phyloP scores from a whole-genome alignment of 495 filamentous ascomycete genomes.

The Penicillium nucicola region DNA sequence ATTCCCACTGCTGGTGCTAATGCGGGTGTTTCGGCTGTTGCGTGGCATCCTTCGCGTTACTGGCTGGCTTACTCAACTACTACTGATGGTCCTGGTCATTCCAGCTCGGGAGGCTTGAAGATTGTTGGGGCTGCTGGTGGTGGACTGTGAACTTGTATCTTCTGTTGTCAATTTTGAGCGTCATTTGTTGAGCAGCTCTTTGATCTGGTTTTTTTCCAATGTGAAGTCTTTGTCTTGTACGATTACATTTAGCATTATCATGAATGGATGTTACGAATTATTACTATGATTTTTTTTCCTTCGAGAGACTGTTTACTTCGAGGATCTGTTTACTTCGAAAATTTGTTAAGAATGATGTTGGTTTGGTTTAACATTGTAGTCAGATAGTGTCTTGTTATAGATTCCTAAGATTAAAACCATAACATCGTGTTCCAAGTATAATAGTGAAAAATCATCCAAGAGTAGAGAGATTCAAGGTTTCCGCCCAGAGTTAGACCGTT shows the following conservation, averaged over 20 bases:
- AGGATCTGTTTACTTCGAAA: too few relatives aligned
- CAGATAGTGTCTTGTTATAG: background rate
- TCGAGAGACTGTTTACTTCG: too few relatives aligned
- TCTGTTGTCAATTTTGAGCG: constrained; percentile 4
- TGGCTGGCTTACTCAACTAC: constrained; percentile 89
- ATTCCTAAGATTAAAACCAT: background rate
- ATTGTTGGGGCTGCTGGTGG: constrained; percentile 68
- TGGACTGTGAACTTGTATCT: constrained; percentile 7
- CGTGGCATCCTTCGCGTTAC: constrained; percentile 89
- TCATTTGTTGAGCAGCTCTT: background rate
- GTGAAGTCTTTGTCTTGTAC: too few relatives aligned
- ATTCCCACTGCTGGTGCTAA: constrained; percentile 61
- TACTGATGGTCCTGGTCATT: constrained; percentile 65
- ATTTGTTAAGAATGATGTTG: too few relatives aligned
- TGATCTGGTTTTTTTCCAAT: background rate
- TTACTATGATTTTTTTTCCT: too few relatives aligned
- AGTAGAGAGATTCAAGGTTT: constrained; percentile 1
- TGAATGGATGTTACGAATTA: constrained; percentile 1
- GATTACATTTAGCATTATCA: background rate
- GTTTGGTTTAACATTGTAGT: background rate
- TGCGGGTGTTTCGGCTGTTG: constrained; percentile 58
- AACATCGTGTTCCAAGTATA: background rate
- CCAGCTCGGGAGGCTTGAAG: constrained; percentile 71
- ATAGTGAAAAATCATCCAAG: background rate
- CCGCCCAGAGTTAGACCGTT: background rate